A percentile compares a stretch with the other conserved stretches of the same genome.
Conservation (phyloP, 331 rosid genomes). For the Acacia pycnantha region DNA sequence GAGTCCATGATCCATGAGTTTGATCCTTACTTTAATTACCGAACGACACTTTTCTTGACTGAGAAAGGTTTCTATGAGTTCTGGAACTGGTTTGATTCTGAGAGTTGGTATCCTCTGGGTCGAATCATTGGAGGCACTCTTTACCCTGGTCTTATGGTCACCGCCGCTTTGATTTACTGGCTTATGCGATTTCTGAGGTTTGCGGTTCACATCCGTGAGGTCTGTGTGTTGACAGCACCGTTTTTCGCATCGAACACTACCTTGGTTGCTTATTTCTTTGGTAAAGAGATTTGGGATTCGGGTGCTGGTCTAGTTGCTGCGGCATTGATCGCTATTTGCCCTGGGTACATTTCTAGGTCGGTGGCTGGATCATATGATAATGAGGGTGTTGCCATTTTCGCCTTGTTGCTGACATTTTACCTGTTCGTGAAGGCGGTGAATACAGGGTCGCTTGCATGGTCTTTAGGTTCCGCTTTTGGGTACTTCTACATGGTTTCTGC, state of each 20-base stretch:
- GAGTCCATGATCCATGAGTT: slow-evolving; percentile 99
- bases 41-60: slow-evolving; percentile 83
- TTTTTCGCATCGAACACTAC: slow-evolving; percentile 96
- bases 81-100: slow-evolving; percentile 99
- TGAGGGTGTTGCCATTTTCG: slow-evolving; percentile 95
- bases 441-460: slow-evolving; percentile 88
- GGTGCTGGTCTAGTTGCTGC: slow-evolving; percentile 99
- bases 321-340: slow-evolving; percentile 92
- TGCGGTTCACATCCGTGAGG: slow-evolving; percentile 96
- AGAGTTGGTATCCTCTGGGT: slow-evolving; percentile 95
- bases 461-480: slow-evolving; percentile 89
- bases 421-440: slow-evolving; percentile 94
- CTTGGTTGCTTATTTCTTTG: slow-evolving; percentile 85
- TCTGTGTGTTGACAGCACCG: slow-evolving; percentile 92
- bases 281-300: slow-evolving; percentile 91
- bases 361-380: slow-evolving; percentile 98
- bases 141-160: slow-evolving; percentile 97
- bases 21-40: slow-evolving; percentile 97
- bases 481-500: slow-evolving; percentile 99
- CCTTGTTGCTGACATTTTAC: slow-evolving; percentile 74
- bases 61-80: slow-evolving; percentile 86
- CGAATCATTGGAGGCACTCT: slow-evolving; percentile 95
- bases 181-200: slow-evolving; percentile 63
- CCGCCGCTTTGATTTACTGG: slow-evolving; percentile 82
- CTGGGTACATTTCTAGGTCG: slow-evolving; percentile 94